Evolutionary conservation across 2,329 filamentous ascomycete genomes (phyloP).

Genomic region (Nigrospora osmanthi): DNA sequence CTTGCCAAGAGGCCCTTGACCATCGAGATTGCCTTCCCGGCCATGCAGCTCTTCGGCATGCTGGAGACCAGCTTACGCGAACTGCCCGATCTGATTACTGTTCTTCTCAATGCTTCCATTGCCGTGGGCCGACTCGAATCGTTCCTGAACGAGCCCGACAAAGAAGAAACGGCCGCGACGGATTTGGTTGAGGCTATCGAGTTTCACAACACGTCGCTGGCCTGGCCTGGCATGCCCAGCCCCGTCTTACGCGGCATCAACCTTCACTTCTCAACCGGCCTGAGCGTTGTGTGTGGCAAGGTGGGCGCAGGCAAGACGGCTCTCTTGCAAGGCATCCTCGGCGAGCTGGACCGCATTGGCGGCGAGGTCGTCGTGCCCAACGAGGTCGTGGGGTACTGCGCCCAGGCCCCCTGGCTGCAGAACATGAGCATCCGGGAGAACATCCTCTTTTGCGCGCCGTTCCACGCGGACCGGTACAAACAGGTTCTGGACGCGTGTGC

Average conservation of each 20-base stretch:
- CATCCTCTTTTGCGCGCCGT: slow-evolving; percentile 52
- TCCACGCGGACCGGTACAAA: slow-evolving; percentile 47
- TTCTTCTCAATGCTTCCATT: slow-evolving; percentile 74
- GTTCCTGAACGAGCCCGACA: slow-evolving; percentile 82
- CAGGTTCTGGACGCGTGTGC: slow-evolving; percentile 55
- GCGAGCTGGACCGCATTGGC: slow-evolving; percentile 59
- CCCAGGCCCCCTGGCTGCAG: slow-evolving; percentile 58
- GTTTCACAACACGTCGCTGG: slow-evolving; percentile 62
- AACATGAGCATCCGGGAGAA: slow-evolving; percentile 59
- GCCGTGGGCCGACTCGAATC: slow-evolving; percentile 74
- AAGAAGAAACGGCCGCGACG: slow-evolving; percentile 40
- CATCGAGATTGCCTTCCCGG: slow-evolving; percentile 80
- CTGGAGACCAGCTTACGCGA: slow-evolving; percentile 67
- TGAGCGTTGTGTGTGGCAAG: slow-evolving; percentile 50
- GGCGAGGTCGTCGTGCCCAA: slow-evolving; percentile 37
- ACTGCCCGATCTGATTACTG: slow-evolving; percentile 66
- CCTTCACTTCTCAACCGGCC: slow-evolving; percentile 37
- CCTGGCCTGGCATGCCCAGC: slow-evolving; percentile 64
- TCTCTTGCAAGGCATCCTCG: slow-evolving; percentile 49
- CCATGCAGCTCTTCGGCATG: slow-evolving; percentile 71
- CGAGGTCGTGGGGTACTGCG: slow-evolving; percentile 45
- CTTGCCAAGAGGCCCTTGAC: slow-evolving; percentile 60
- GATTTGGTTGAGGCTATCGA: slow-evolving; percentile 34
- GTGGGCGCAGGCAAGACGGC: slow-evolving; percentile 57
- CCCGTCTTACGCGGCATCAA: slow-evolving; percentile 40